Evolutionary conservation across 2,329 filamentous ascomycete species (phyloP).

Genomic region (Ceratocystiopsis minuta): DNA sequence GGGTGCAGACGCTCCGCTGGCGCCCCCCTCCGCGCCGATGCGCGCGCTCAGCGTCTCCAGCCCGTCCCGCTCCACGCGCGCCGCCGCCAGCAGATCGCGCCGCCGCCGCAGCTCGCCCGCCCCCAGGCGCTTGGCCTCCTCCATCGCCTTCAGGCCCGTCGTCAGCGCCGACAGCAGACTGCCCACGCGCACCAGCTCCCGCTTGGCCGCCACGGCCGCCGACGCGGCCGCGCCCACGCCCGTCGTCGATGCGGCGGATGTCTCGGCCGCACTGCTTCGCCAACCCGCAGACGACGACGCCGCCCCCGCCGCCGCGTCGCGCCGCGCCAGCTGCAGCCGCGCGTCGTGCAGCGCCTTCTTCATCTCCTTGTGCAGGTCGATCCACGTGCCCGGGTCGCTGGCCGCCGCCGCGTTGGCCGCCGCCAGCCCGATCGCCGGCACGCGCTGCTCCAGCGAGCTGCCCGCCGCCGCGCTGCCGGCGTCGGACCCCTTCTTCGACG

Average conservation of each 20-base stretch:
- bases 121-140: conserved; percentile 38
- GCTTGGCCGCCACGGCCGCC: conserved; percentile 57
- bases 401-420: conserved; percentile 24
- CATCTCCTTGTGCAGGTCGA: conserved; percentile 58
- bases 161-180: conserved; percentile 45
- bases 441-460: conserved; percentile 16
- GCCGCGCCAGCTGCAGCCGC: conserved; percentile 42
- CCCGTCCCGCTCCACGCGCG: conserved; percentile 56
- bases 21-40: conserved; percentile 30
- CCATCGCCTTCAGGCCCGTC: conserved; percentile 42
- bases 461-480: conserved; percentile 19
- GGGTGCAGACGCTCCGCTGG: conserved; percentile 16
- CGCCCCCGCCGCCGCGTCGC: conserved; percentile 38
- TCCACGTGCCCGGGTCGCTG: conserved; percentile 50
- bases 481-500: conserved; percentile 18
- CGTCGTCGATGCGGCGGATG: too few relatives aligned
- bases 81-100: conserved; percentile 50
- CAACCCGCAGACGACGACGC: conserved; percentile 19
- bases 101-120: conserved; percentile 59
- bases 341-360: conserved; percentile 54
- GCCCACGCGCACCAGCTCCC: conserved; percentile 49
- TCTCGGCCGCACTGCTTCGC: conserved; percentile 26
- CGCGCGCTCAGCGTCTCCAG: conserved; percentile 51
- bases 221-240: too few relatives aligned
- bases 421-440: conserved; percentile 18